Evolutionary conservation across 176 grass and related monocot species (phyloP).

Genomic region (Elaeis guineensis): DNA sequence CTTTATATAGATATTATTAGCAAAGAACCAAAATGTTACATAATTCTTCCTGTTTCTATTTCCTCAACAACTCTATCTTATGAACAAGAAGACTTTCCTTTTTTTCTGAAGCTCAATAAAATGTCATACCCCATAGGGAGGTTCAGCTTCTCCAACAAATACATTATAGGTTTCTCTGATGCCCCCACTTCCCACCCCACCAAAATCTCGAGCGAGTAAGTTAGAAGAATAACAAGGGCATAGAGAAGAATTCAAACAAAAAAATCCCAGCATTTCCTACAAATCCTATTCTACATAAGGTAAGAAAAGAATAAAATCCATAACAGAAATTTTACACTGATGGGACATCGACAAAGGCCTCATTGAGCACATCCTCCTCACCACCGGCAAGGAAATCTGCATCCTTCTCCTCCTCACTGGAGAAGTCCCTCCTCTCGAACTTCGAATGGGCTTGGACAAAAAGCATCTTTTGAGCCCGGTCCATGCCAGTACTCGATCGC

Average conservation of each 20-base stretch:
- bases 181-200: background rate
- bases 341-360: background rate
- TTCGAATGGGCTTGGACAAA: background rate
- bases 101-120: background rate
- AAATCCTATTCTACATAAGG: background rate
- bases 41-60: background rate
- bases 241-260: background rate
- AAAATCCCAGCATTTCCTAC: background rate
- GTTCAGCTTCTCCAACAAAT: background rate
- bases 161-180: background rate
- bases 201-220: background rate
- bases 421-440: background rate
- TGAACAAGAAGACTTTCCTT: conserved; percentile 1
- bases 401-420: conserved; percentile 1
- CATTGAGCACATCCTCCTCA: background rate
- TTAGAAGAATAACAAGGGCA: background rate
- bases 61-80: background rate
- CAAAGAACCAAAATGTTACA: conserved; percentile 1
- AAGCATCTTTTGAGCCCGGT: background rate
- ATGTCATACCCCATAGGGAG: background rate
- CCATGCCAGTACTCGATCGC: background rate
- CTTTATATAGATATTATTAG: background rate
- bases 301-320: background rate
- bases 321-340: background rate
- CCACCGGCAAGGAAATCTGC: background rate